Evolutionary conservation across 1,139 yeast genomes (phyloP), one percentile per base, ranked within the genome.

Genomic region (Kluyveromyces sp.): DNA sequence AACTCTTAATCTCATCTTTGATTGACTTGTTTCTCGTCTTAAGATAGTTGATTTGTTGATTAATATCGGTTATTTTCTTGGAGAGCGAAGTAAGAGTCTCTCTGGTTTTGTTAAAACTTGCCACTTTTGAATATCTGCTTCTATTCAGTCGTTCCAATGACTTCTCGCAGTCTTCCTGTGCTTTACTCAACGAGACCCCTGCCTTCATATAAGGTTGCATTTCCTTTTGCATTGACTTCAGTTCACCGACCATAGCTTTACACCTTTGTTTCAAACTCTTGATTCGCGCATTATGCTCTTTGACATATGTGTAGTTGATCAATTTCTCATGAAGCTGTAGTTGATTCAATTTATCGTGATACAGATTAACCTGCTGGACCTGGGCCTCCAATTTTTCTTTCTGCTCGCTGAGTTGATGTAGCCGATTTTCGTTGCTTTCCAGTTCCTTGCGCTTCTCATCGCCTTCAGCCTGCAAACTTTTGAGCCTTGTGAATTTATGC

Each of bases 271-370:
- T 77, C 40, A 72, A 64, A 12, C 59, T 57, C 28, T 67, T 64
- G 39, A 70, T 67, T 43, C 66, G 66, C n/a, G 57, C 62, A 48
- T 73, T 78, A 47, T 74, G 67, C 43, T 78, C 83, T 41, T 77
- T 75, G 2, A 77, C 63, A 47, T 73, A 71, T 0, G 81, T 86
- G 59, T 78, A 81, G 0, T 88, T 88, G 31, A 80, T 58, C 32
- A 81, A 62, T 49, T 70, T 68, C 42, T 67, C 64, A 56, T 80
- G 81, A 35, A 68, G 60, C 11, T 68, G 69, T 8, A 80, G 64
- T 38, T 77, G 75, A 32, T 63, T 55, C 28, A 71, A 55, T 43
- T 61, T 65, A 29, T 52, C 50, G 41, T 61, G 61, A 35, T 58
- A 65, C 18, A 57, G 60, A 41, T 62, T 58, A 33, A 64, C 59